A percentile compares a stretch with the other conserved stretches of the same genome.
phyloP scores from a whole-genome alignment of 352 stramenopile species.

The Elongisporangium undulatum region DNA sequence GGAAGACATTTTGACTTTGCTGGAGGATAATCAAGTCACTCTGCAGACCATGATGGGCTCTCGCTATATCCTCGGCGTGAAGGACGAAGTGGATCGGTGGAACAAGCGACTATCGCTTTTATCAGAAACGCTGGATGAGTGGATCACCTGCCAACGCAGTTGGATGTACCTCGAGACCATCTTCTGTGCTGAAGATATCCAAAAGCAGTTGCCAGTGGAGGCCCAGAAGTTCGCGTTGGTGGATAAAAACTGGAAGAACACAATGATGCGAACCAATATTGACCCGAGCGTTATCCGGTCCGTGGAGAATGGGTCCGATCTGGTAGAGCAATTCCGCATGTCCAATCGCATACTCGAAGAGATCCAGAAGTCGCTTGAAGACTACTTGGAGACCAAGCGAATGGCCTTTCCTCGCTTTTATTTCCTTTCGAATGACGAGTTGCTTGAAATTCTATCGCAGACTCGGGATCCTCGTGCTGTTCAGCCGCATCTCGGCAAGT shows the following conservation, averaged over 20 bases:
- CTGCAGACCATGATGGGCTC: slow-evolving; percentile 93
- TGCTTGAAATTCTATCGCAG: slow-evolving; percentile 90
- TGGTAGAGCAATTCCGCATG: slow-evolving; percentile 81
- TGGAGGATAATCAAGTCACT: slow-evolving; percentile 91
- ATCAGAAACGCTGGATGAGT: slow-evolving; percentile 81
- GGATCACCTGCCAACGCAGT: slow-evolving; percentile 78
- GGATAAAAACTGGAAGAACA: slow-evolving; percentile 83
- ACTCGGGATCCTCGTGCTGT: slow-evolving; percentile 87
- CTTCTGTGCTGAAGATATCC: slow-evolving; percentile 86
- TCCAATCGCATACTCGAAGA: slow-evolving; percentile 86
- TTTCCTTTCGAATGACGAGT: slow-evolving; percentile 91
- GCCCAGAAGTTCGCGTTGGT: slow-evolving; percentile 83
- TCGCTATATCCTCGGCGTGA: slow-evolving; percentile 89
- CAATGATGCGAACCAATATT: slow-evolving; percentile 75
- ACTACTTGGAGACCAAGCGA: slow-evolving; percentile 91
- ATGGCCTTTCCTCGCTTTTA: slow-evolving; percentile 92
- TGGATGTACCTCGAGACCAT: slow-evolving; percentile 91
- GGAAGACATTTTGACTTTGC: slow-evolving; percentile 85
- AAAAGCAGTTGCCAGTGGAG: slow-evolving; percentile 84
- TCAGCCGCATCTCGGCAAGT: slow-evolving; percentile 89
- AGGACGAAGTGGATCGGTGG: slow-evolving; percentile 89
- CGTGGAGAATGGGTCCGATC: slow-evolving; percentile 63
- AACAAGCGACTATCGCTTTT: slow-evolving; percentile 85
- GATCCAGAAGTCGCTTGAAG: slow-evolving; percentile 90
- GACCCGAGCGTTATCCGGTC: slow-evolving; percentile 76